Percentiles rank a stretch among this genome's conserved stretches.
These are phyloP conservation scores for Endoconidiophora laricicola DNA, from an alignment of 2,329 filamentous ascomycete species.

Conservation along the genomic window DNA sequence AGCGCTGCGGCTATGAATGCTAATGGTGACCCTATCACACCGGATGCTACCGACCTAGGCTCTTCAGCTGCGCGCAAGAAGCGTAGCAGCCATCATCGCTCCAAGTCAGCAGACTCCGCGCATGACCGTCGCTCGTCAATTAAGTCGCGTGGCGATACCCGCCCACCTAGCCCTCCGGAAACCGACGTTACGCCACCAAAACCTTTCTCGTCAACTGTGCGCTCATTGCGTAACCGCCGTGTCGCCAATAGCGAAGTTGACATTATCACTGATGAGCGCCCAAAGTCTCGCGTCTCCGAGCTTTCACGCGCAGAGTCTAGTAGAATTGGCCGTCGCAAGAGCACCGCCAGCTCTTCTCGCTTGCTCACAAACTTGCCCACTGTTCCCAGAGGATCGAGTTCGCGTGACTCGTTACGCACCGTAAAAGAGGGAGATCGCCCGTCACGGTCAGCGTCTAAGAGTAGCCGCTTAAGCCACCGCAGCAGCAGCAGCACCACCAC, in stretches of 20 bases:
- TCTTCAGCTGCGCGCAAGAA: slow-evolving; percentile 12
- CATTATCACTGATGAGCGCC: slow-evolving; percentile 18
- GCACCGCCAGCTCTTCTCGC: slow-evolving; percentile 30
- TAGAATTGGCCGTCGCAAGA: slow-evolving; percentile 23
- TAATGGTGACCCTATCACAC: slow-evolving; percentile 38
- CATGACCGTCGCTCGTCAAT: slow-evolving; percentile 21
- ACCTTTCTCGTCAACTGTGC: slow-evolving; percentile 1
- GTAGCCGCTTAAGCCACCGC: slow-evolving; percentile 16
- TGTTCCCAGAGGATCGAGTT: slow-evolving; percentile 17
- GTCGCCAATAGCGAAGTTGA: slow-evolving; percentile 6
- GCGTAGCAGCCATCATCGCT: slow-evolving; percentile 18
- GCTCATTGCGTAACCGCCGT: slow-evolving; percentile 8
- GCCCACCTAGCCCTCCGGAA: slow-evolving; percentile 47
- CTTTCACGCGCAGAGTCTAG: slow-evolving; percentile 27
- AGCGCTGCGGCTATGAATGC: slow-evolving; percentile 6
- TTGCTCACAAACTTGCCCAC: slow-evolving; percentile 42
- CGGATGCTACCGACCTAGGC: slow-evolving; percentile 55
- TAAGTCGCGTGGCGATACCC: slow-evolving; percentile 25
- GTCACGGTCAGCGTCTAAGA: slow-evolving; percentile 16
- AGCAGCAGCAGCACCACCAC: slow-evolving; percentile 25
- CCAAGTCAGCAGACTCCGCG: slow-evolving; percentile 30
- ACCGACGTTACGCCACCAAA: slow-evolving; percentile 35
- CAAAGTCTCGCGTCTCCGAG: slow-evolving; percentile 29
- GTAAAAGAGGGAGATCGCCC: slow-evolving; percentile 13
- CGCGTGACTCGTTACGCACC: slow-evolving; percentile 15